phyloP scores from a whole-genome alignment of 202 grass and related monocot species.

The Carex arenaria region DNA sequence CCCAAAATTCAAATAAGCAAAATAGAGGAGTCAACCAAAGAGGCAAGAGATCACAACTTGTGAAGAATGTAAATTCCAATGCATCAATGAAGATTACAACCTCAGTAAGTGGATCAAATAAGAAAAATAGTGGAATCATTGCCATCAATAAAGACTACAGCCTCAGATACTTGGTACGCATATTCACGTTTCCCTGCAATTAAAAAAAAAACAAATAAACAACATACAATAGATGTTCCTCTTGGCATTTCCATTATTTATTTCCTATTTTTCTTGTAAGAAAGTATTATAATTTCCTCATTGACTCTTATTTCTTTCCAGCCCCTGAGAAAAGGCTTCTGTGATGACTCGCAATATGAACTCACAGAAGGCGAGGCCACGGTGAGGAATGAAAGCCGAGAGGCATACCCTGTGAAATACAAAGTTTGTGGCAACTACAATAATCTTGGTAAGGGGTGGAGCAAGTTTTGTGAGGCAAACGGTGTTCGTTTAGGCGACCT shows the following conservation, averaged over 20 bases:
- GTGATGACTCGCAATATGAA: not conserved
- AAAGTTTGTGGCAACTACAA: not conserved
- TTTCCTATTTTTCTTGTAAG: too few species aligned
- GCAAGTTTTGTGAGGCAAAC: constrained; percentile 28
- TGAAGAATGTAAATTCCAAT: not conserved
- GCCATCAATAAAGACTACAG: too few species aligned
- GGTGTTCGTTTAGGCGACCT: constrained; percentile 4
- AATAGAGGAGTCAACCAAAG: not conserved
- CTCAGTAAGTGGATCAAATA: not conserved
- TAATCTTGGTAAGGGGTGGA: constrained; percentile 34
- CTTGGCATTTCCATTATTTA: not conserved
- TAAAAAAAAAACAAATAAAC: not conserved
- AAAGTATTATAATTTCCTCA: not conserved
- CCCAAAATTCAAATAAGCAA: not conserved
- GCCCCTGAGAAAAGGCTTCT: not conserved
- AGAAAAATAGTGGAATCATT: too few species aligned
- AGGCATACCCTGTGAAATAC: not conserved
- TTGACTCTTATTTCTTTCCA: not conserved
- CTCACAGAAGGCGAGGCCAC: not conserved
- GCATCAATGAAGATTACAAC: not conserved
- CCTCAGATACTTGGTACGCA: too few species aligned
- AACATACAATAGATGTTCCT: not conserved
- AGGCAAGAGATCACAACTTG: not conserved
- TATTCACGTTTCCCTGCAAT: too few species aligned
- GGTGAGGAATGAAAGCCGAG: not conserved